Evolutionary conservation across 2,329 filamentous ascomycete species (phyloP).

Genomic region (Talaromyces sp.): DNA sequence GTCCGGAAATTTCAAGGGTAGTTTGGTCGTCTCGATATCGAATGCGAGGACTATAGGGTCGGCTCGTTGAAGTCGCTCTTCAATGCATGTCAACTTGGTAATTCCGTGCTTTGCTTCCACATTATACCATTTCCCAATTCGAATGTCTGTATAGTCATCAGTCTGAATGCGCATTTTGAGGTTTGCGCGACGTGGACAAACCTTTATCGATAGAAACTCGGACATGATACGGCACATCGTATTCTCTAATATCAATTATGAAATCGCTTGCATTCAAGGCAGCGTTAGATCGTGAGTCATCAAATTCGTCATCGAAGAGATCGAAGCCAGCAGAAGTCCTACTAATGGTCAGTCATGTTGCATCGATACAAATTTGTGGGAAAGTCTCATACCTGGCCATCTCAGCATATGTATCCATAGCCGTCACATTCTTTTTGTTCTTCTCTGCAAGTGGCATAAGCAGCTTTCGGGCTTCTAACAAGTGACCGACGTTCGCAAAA

Average conservation of each 20-base stretch:
- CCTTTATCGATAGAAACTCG: constrained; percentile 94
- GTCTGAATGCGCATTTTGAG: constrained; percentile 6
- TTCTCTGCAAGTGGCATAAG: constrained; percentile 90
- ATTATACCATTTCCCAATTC: constrained; percentile 95
- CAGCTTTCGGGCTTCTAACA: constrained; percentile 77
- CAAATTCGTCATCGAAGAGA: constrained; percentile 88
- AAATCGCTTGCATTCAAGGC: constrained; percentile 91
- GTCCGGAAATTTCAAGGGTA: constrained; percentile 95
- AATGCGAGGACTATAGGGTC: constrained; percentile 98
- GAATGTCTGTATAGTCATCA: constrained; percentile 63
- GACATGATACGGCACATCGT: constrained; percentile 98
- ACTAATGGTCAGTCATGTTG: constrained; percentile 21
- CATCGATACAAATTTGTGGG: not conserved
- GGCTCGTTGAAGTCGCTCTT: constrained; percentile 81
- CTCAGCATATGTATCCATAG: constrained; percentile 98
- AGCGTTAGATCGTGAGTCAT: constrained; percentile 73
- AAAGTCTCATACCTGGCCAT: constrained; percentile 65
- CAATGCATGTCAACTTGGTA: constrained; percentile 76
- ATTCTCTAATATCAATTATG: constrained; percentile 97
- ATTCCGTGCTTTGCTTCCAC: constrained; percentile 91
- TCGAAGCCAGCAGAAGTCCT: constrained; percentile 81
- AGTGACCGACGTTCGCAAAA: constrained; percentile 82
- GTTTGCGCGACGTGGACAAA: constrained; percentile 35
- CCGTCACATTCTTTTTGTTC: constrained; percentile 93
- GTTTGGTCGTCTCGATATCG: constrained; percentile 96